Conservation (phyloP, 2,329 filamentous ascomycete species). For the Ceratocystiopsis sp. region DNA sequence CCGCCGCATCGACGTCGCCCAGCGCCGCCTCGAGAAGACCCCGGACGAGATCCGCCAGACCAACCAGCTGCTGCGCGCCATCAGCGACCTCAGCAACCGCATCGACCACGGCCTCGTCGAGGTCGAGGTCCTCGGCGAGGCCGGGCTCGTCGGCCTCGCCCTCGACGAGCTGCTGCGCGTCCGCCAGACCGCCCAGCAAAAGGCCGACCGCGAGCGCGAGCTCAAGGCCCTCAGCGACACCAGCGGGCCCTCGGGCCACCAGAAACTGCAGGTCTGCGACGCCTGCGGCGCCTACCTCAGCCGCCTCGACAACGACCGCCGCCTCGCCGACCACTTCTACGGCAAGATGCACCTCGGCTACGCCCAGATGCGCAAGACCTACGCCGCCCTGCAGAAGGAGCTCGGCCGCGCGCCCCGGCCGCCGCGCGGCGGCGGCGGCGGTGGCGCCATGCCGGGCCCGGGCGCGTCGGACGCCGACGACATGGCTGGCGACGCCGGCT, state of each 20-base stretch:
- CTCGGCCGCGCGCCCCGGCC: constrained; percentile 46
- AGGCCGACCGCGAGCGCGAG: constrained; percentile 71
- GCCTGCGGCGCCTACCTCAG: constrained; percentile 92
- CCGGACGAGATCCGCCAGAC: constrained; percentile 95
- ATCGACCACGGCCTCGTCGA: constrained; percentile 74
- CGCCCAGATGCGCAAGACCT: constrained; percentile 93
- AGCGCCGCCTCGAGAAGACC: constrained; percentile 86
- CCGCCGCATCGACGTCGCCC: constrained; percentile 75
- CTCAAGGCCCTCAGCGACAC: constrained; percentile 85
- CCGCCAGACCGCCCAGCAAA: constrained; percentile 60
- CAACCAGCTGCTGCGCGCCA: constrained; percentile 72
- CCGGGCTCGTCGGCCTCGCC: constrained; percentile 62
- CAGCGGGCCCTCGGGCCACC: constrained; percentile 80
- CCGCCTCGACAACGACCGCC: constrained; percentile 81
- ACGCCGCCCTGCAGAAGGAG: constrained; percentile 72
- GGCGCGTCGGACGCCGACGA: constrained; percentile 22
- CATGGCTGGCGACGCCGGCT: constrained; percentile 25
- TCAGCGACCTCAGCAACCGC: constrained; percentile 60
- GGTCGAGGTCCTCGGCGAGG: constrained; percentile 69
- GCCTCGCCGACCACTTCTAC: constrained; percentile 93
- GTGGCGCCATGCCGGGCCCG: constrained; percentile 18
- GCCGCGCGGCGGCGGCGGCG: constrained; percentile 29
- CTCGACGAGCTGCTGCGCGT: constrained; percentile 81
- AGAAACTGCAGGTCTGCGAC: constrained; percentile 97
- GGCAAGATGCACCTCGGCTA: constrained; percentile 99